Base-by-base conservation (phyloP, 2,329 filamentous ascomycete genomes). In the Cryphonectria naterciae region DNA sequence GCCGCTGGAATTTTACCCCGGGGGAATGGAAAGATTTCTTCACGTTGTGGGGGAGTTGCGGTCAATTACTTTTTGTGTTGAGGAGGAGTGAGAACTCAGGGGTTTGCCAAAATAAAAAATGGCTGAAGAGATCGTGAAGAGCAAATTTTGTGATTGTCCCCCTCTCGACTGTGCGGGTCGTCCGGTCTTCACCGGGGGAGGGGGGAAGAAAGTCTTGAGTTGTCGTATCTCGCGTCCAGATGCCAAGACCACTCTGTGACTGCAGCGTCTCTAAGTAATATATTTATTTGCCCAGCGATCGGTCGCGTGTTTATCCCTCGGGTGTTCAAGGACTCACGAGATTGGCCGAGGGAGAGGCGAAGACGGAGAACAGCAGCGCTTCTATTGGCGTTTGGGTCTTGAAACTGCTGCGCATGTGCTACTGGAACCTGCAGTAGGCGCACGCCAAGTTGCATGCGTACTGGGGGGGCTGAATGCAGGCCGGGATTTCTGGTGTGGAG, bases 151-250 rank as follows among this genome's bases (percentile, higher is more conserved):
- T 67, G 35, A 49, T 65, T 32, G 25, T 56, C 56, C 67, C 67
- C 67, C 43, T 69, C 65, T 39, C 54, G 65, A 65, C 61, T 63
- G 49, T 72, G 70, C 70, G 70, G 70, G 68, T 67, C 70, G 68
- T 68, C 58, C 69, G 64, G 63, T 56, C 56, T 69, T 70, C 63
- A 67, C 32, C 46, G 60, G 61, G 37, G 32, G 35, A 35, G 58
- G 58, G 58, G 58, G 58, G 19, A n/a, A 37, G 58, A 35, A 11
- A 37, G 19, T 68, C 22, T 58, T 61, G 39, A 46, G 25, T 19
- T 46, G 58, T 68, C 46, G 39, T 62, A 68, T 62, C 58, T 68
- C 67, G 67, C 58, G 43, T 68, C 28, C 46, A 52, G 56, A 54
- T 62, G 67, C 67, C 43, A 37, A 63, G 66, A 49, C 66, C 66